phyloP scores from a whole-genome alignment of 2,329 filamentous ascomycete genomes.

The Pyrenochaeta sp. region DNA sequence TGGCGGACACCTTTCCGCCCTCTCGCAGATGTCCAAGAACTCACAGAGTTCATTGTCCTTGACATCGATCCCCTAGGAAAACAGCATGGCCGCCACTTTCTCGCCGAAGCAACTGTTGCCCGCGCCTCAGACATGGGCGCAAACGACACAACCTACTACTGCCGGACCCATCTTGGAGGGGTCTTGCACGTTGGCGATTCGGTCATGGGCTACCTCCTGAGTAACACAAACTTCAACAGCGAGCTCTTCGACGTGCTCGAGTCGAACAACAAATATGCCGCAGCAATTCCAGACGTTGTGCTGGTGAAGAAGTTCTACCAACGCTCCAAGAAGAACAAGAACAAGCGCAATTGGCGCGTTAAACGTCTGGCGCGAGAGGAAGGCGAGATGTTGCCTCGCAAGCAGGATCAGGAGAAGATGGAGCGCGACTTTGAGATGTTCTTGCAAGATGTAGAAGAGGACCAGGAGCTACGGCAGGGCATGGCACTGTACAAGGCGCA shows the following conservation, averaged over 20 bases:
- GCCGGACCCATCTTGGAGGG: constrained; percentile 86
- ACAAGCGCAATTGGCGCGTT: constrained; percentile 83
- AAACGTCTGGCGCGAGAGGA: constrained; percentile 93
- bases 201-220: constrained; percentile 91
- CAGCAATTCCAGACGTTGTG: constrained; percentile 87
- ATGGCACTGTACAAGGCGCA: constrained; percentile 83
- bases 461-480: constrained; percentile 83
- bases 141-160: constrained; percentile 89
- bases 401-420: constrained; percentile 86
- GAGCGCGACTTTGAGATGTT: constrained; percentile 98
- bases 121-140: constrained; percentile 84
- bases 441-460: constrained; percentile 94
- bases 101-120: constrained; percentile 89
- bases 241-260: constrained; percentile 84
- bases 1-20: constrained; percentile 89
- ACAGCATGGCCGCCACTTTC: constrained; percentile 80
- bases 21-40: constrained; percentile 81
- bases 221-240: constrained; percentile 93
- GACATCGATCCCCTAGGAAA: constrained; percentile 85
- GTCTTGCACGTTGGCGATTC: constrained; percentile 90
- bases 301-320: constrained; percentile 98
- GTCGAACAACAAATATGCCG: constrained; percentile 74
- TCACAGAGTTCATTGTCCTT: constrained; percentile 93
- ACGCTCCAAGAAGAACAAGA: constrained; percentile 76
- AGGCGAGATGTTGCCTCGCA: constrained; percentile 83